Evolutionary conservation across 805 yeast genomes (phyloP), one percentile per base, ranked within the genome.

Genomic region (Jamesozyma lodderae): DNA sequence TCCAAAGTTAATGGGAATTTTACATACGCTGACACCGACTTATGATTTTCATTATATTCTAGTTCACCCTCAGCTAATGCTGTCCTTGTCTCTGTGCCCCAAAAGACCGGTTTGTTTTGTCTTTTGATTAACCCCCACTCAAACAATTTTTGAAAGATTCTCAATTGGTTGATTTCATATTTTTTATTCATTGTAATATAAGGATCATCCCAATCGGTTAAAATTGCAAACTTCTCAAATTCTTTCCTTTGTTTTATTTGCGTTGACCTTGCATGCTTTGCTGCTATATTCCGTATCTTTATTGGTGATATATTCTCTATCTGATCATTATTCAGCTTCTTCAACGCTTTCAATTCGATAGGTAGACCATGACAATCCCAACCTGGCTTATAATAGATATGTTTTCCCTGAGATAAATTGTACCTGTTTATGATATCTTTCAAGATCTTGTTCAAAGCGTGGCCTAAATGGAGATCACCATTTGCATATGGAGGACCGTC

Each of bases 301-400:
- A 55, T 40, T 3, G 63, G 59, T 1, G 65, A 52, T 0, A 69
- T 55, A 27, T 52, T 57, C 14, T 60, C 58, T 22, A 57, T 49
- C 36, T 56, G 46, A 35, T 66, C 60, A 26, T 52, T 59, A 13
- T 47, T 65, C 33, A 60, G 60, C 43, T 62, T 71, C 48, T 59
- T 72, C 58, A 85, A 59, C 0, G 94, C 94, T 51, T 87, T 88
- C 55, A 85, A 67, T 59, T 92, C 99, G 45, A 92, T 92, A 1
- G 99, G 99, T 27, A 92, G 66, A 0, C 99, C 99, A 63, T 92
- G 99, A 55, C 98, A 92, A 58, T 92, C 99, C 97, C 98, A 92
- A 0, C 99, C 99, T 0, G 97, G 96, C 30, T 70, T 69, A 52
- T 84, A 92, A 37, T 71, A 68, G 3, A 92, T 76, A 35, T 70